Percentiles rank a stretch among this genome's conserved stretches.
These are phyloP conservation scores for Ogataea nonfermentans DNA, from an alignment of 805 yeast genomes.

Conservation along the genomic window DNA sequence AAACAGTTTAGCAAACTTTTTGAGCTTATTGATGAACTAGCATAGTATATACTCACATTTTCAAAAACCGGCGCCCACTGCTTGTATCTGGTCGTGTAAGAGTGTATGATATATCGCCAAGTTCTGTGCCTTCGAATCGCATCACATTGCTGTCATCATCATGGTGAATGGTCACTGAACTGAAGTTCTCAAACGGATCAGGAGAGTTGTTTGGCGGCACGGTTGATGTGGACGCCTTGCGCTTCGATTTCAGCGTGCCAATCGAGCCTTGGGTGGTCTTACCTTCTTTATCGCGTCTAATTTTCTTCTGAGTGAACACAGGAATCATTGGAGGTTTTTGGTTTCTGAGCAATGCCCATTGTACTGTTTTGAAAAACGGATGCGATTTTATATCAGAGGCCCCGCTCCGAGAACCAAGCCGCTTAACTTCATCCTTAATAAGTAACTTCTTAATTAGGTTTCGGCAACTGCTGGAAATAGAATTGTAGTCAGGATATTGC, in stretches of 20 bases:
- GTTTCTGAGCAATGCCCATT: conserved; percentile 93
- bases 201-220: conserved; percentile 19
- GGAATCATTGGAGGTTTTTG: conserved; percentile 97
- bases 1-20: conserved; percentile 14
- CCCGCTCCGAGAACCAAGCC: conserved; percentile 90
- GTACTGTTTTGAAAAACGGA: conserved; percentile 84
- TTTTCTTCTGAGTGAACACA: conserved; percentile 42
- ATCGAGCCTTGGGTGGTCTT: conserved; percentile 30
- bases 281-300: conserved; percentile 18
- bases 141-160: conserved; percentile 50
- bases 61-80: conserved; percentile 27
- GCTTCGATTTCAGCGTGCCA: conserved; percentile 44
- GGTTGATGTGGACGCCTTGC: conserved; percentile 32
- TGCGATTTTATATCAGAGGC: conserved; percentile 94
- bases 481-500: conserved; percentile 60
- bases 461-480: conserved; percentile 72
- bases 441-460: conserved; percentile 75
- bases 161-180: conserved; percentile 82
- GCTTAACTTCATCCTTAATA: conserved; percentile 82
- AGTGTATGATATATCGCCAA: conserved; percentile 58
- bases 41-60: conserved; percentile 20
- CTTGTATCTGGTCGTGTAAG: conserved; percentile 40
- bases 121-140: conserved; percentile 45
- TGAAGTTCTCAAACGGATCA: conserved; percentile 85
- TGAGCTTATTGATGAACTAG: conserved; percentile 23